Conservation (phyloP, 345 rosid species). For the Reutealis trisperma region DNA sequence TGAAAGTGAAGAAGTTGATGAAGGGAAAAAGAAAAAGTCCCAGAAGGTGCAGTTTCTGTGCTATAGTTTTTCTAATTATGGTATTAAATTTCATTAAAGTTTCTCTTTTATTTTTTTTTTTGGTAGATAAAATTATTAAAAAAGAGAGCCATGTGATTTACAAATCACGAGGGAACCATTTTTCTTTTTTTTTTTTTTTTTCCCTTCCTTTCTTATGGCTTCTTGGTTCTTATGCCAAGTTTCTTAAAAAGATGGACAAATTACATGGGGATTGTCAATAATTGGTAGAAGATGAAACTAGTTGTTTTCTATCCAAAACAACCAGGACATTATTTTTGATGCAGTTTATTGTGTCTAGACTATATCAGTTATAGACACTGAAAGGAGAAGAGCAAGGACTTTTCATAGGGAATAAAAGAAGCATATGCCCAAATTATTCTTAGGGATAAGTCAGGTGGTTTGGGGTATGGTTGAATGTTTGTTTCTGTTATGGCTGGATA, state of each 20-base stretch:
- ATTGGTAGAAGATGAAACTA: background rate
- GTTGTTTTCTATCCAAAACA: background rate
- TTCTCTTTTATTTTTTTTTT: background rate
- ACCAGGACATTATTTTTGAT: background rate
- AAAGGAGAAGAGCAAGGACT: too few species aligned
- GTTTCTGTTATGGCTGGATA: background rate
- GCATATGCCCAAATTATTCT: too few species aligned
- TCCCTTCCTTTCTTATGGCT: too few species aligned
- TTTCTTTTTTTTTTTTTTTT: too few species aligned
- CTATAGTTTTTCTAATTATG: background rate
- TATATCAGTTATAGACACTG: too few species aligned
- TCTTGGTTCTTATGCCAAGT: background rate
- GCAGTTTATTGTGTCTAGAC: too few species aligned
- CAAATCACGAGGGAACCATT: too few species aligned
- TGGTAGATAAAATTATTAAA: background rate
- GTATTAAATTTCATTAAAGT: background rate
- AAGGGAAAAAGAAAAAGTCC: constrained; percentile 67
- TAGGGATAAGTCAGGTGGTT: too few species aligned
- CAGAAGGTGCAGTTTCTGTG: constrained; percentile 59
- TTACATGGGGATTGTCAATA: background rate
- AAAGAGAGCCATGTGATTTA: background rate
- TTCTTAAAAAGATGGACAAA: background rate
- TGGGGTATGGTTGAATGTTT: background rate
- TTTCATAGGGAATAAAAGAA: too few species aligned
- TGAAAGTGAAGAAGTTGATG: constrained; percentile 93